These are phyloP conservation scores for Pharus latifolius DNA, from an alignment of 176 grass and related monocot species.

Conservation along the genomic window DNA sequence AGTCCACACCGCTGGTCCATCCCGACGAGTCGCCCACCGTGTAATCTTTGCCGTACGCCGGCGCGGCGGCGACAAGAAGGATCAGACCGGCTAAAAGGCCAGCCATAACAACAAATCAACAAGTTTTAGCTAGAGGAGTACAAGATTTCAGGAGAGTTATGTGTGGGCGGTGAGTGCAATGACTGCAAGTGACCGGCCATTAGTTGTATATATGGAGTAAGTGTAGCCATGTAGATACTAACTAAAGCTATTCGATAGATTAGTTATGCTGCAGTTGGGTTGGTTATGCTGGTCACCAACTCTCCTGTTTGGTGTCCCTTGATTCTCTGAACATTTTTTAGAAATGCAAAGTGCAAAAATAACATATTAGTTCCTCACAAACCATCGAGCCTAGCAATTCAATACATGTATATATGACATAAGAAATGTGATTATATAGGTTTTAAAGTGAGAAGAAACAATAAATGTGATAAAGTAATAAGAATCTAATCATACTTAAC, in stretches of 20 bases:
- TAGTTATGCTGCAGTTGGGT: conserved; percentile 31
- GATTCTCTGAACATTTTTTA: background rate
- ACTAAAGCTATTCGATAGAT: conserved; percentile 9
- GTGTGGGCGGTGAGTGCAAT: background rate
- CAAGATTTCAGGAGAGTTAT: background rate
- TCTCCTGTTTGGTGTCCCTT: conserved; percentile 1
- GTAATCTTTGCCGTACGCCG: conserved; percentile 52
- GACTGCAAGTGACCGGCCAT: background rate
- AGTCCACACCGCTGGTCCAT: conserved; percentile 62
- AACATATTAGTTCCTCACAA: too few relatives aligned
- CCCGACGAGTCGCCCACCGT: conserved; percentile 65
- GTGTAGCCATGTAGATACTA: background rate
- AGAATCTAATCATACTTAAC: too few relatives aligned
- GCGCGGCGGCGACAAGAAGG: conserved; percentile 22
- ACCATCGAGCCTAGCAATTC: too few relatives aligned
- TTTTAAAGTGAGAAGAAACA: too few relatives aligned
- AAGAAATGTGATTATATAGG: too few relatives aligned
- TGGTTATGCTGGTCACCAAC: conserved; percentile 25
- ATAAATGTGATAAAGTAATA: too few relatives aligned
- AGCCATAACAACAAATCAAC: conserved; percentile 22
- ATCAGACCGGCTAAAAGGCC: conserved; percentile 15
- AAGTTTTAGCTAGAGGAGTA: background rate
- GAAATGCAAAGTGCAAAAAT: background rate
- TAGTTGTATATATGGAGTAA: conserved; percentile 1
- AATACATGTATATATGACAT: too few relatives aligned